Evolutionary conservation across 192 early-diverging fungal species (phyloP).

Genomic region (Linnemannia exigua): DNA sequence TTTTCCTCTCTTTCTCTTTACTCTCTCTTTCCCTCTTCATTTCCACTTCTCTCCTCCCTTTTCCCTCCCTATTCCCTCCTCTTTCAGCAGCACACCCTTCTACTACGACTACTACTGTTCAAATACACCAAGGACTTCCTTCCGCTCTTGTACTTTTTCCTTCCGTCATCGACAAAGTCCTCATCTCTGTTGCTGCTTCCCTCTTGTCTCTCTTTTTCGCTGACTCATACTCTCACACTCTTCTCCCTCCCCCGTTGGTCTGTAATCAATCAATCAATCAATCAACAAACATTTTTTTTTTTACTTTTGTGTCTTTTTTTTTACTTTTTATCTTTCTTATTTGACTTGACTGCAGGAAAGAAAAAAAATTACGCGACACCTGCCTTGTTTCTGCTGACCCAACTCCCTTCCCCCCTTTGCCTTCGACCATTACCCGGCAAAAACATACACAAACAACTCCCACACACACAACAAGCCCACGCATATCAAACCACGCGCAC

Average conservation of each 20-base stretch:
- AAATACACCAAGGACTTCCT: neutral
- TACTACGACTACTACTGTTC: neutral
- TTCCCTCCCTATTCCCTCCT: conserved; percentile 7
- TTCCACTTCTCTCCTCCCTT: neutral
- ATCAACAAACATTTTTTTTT: neutral
- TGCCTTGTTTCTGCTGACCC: conserved; percentile 9
- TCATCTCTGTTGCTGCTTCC: neutral
- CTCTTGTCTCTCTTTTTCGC: neutral
- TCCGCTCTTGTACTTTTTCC: neutral
- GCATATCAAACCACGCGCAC: neutral
- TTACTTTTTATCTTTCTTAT: no score
- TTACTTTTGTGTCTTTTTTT: neutral
- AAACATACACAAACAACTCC: neutral
- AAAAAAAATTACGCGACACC: conserved; percentile 10
- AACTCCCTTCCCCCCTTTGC: neutral
- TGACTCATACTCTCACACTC: neutral
- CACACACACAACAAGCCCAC: neutral
- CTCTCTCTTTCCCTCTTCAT: neutral
- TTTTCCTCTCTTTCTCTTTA: neutral
- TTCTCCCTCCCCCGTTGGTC: neutral
- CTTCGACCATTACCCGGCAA: neutral
- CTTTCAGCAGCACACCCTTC: neutral
- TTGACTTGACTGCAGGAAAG: conserved; percentile 1
- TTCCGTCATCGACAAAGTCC: neutral
- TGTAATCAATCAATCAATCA: neutral